These are phyloP conservation scores for Rosa persica DNA, from an alignment of 306 rosid species.

Conservation along the genomic window DNA sequence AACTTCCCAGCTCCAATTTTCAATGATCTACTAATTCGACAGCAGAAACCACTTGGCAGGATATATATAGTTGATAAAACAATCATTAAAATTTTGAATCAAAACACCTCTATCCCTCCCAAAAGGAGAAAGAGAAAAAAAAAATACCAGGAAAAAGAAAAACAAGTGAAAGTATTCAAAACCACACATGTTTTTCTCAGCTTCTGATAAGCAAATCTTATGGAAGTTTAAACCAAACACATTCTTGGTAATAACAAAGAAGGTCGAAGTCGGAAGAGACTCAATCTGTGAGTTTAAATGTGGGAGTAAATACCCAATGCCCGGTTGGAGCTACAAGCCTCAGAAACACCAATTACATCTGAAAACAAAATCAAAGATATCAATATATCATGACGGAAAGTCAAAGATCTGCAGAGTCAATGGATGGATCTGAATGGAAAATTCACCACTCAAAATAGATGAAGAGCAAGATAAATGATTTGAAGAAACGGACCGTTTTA, in stretches of 20 bases:
- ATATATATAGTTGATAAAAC: constrained; percentile 15
- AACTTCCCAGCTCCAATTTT: constrained; percentile 30
- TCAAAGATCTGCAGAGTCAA: not conserved
- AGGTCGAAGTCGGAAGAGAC: not conserved
- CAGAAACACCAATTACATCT: not conserved
- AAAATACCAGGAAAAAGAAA: not conserved
- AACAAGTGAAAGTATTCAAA: not conserved
- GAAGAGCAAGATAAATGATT: not conserved
- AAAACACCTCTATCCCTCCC: not conserved
- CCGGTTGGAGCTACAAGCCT: not conserved
- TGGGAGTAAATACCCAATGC: not conserved
- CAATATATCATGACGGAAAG: not conserved
- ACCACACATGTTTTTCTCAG: not conserved
- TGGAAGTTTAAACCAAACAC: not conserved
- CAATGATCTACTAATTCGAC: constrained; percentile 39
- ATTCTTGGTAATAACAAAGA: not conserved
- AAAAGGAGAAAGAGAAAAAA: not conserved
- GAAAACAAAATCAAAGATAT: not conserved
- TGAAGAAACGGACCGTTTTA: constrained; percentile 3
- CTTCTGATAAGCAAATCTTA: not conserved
- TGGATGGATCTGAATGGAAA: constrained; percentile 26
- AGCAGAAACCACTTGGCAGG: constrained; percentile 40
- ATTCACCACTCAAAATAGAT: not conserved
- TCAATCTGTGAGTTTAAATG: not conserved
- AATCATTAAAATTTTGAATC: constrained; percentile 17